phyloP scores from a whole-genome alignment of 73 alveolate genomes.

The Paramecium pentaurelia region DNA sequence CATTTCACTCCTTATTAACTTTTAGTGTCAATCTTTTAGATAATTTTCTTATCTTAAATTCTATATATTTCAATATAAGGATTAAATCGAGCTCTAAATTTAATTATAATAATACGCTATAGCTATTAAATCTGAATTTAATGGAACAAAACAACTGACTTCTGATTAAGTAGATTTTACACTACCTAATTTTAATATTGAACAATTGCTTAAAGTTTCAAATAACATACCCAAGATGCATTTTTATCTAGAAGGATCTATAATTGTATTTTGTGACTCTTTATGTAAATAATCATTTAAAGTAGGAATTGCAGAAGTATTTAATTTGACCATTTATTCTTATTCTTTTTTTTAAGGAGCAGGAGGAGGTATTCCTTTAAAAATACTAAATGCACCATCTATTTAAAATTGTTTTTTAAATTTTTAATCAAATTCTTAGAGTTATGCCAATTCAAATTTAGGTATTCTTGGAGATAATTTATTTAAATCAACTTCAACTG shows the following conservation, averaged over 20 bases:
- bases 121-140: conserved; percentile 25
- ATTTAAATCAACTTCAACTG: conserved; percentile 19
- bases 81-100: conserved; percentile 25
- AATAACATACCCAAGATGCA: conserved; percentile 38
- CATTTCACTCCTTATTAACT: conserved; percentile 47
- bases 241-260: conserved; percentile 21
- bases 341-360: background rate
- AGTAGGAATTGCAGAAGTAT: background rate
- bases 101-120: background rate
- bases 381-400: conserved; percentile 3
- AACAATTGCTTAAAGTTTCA: conserved; percentile 45
- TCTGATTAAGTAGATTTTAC: conserved; percentile 32
- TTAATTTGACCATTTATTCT: background rate
- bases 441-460: conserved; percentile 50
- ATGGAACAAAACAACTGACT: conserved; percentile 32
- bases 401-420: background rate
- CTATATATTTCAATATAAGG: conserved; percentile 27
- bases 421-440: background rate
- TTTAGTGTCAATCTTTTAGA: conserved; percentile 43
- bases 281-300: background rate
- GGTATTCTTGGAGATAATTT: conserved; percentile 51
- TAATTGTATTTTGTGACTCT: background rate
- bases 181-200: conserved; percentile 25
- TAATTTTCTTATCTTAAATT: background rate
- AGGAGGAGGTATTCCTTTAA: background rate